Evolutionary conservation across 176 grass and related monocot genomes (phyloP).

Genomic region (Elymus sibiricus): DNA sequence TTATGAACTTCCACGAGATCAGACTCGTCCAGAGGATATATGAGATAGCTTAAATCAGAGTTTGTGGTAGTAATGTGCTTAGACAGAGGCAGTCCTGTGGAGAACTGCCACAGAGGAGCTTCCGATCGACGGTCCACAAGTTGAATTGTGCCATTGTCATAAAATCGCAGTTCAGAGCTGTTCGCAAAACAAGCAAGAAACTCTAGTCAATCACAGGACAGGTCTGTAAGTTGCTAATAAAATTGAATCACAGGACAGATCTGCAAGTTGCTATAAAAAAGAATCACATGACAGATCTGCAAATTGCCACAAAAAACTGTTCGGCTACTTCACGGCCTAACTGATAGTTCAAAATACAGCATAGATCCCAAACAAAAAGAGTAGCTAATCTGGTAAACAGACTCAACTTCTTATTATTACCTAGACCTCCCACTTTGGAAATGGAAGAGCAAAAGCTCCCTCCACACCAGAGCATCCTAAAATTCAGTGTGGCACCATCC

Average conservation of each 20-base stretch:
- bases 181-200: conserved; percentile 1
- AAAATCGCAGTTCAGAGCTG: conserved; percentile 38
- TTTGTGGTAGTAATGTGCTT: conserved; percentile 27
- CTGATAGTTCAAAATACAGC: not conserved
- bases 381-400: not conserved
- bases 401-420: not conserved
- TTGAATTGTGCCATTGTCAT: conserved; percentile 50
- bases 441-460: not conserved
- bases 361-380: not conserved
- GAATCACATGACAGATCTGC: not conserved
- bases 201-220: conserved; percentile 6
- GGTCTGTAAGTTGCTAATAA: not conserved
- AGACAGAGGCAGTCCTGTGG: conserved; percentile 42
- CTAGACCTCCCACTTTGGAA: not conserved
- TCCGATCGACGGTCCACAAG: conserved; percentile 37
- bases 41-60: conserved; percentile 37
- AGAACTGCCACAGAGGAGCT: conserved; percentile 46
- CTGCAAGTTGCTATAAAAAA: not conserved
- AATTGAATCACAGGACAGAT: not conserved
- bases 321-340: not conserved
- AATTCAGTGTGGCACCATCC: not conserved
- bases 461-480: not conserved
- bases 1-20: conserved; percentile 45
- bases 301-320: not conserved
- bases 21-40: conserved; percentile 35